Conservation (phyloP, 257 asterid genomes). For the Galeopsis tetrahit region DNA sequence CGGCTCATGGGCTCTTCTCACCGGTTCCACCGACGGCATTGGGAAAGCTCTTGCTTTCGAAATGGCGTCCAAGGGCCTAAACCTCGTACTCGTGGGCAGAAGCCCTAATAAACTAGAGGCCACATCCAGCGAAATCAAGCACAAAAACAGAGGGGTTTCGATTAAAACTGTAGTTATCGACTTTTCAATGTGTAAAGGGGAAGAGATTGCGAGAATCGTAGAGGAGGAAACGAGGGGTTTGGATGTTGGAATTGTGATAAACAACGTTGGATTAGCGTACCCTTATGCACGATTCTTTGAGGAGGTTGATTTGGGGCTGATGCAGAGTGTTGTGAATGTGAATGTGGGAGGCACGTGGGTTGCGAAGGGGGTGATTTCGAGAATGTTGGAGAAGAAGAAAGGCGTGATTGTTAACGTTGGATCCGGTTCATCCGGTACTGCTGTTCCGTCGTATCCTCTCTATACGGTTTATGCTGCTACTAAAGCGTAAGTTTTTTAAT, state of each 20-base stretch:
- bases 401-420: slow-evolving; percentile 41
- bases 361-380: slow-evolving; percentile 30
- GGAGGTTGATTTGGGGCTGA: slow-evolving; percentile 34
- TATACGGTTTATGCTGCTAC: slow-evolving; percentile 42
- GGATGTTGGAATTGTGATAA: slow-evolving; percentile 41
- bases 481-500: slow-evolving; percentile 32
- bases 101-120: slow-evolving; percentile 26
- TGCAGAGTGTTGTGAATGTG: slow-evolving; percentile 35
- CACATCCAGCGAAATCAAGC: slow-evolving; percentile 29
- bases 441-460: slow-evolving; percentile 36
- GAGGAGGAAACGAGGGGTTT: slow-evolving; percentile 24
- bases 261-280: slow-evolving; percentile 40
- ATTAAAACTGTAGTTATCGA: slow-evolving; percentile 23
- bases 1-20: slow-evolving; percentile 47
- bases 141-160: not conserved
- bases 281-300: slow-evolving; percentile 38
- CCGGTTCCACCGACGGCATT: slow-evolving; percentile 46
- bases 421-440: slow-evolving; percentile 33
- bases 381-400: slow-evolving; percentile 37
- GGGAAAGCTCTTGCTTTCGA: slow-evolving; percentile 40
- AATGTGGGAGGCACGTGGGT: slow-evolving; percentile 38
- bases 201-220: slow-evolving; percentile 28
- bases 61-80: slow-evolving; percentile 38
- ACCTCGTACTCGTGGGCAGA: slow-evolving; percentile 38
- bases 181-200: slow-evolving; percentile 9